A percentile compares a stretch with the other conserved stretches of the same genome.
These are phyloP conservation scores for Nymphaea colorata DNA, from an alignment of 164 flowering plant species.

Conservation along the genomic window DNA sequence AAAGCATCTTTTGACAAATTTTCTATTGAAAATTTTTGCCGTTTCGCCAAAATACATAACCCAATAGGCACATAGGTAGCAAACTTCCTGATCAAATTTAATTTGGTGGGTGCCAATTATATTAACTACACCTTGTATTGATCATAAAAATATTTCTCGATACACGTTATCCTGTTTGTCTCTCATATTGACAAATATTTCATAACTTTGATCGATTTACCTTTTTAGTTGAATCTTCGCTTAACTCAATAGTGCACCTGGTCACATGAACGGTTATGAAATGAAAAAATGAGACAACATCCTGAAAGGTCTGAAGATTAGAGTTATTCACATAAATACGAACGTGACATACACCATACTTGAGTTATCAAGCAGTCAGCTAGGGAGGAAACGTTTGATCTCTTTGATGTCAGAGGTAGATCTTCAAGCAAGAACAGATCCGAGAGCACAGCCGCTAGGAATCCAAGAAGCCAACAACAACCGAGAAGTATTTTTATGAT, in stretches of 20 bases:
- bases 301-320: constrained; percentile 43
- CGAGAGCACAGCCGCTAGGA: constrained; percentile 21
- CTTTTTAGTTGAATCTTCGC: no score
- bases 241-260: neutral
- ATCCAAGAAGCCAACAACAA: constrained; percentile 7
- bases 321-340: constrained; percentile 48
- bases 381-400: neutral
- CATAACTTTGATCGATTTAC: no score
- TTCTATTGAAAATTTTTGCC: constrained; percentile 61
- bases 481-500: constrained; percentile 37
- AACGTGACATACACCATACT: constrained; percentile 37
- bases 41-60: constrained; percentile 54
- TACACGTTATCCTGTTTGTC: neutral
- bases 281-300: constrained; percentile 15
- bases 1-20: constrained; percentile 16
- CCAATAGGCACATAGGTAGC: constrained; percentile 66
- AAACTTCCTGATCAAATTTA: constrained; percentile 40
- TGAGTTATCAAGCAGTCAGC: constrained; percentile 28
- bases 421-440: constrained; percentile 10
- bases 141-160: constrained; percentile 40
- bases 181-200: no score
- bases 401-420: neutral
- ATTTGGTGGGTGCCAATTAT: constrained; percentile 40
- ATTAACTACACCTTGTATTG: constrained; percentile 29
- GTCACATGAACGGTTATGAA: neutral